Percentiles rank a stretch among this genome's conserved stretches.
Conservation (phyloP, 139 green algal genomes). For the Spirogloea muscicola region DNA sequence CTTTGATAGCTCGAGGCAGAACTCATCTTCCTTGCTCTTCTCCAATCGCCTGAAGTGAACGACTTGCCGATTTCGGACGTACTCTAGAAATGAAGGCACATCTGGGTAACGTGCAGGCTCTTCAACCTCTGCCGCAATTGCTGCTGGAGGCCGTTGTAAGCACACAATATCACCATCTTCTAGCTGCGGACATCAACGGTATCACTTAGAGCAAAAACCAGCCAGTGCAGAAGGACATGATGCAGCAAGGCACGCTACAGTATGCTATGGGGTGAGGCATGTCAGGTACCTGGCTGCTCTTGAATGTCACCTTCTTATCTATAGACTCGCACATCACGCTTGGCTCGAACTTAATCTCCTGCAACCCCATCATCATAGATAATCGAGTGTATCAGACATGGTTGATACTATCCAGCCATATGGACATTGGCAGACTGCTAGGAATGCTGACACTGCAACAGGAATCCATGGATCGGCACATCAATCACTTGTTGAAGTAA, state of each 20-base stretch:
- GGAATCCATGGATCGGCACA: too few relatives aligned
- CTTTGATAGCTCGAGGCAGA: conserved; percentile 80
- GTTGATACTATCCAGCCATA: too few relatives aligned
- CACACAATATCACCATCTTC: conserved; percentile 86
- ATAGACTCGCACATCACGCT: conserved; percentile 69
- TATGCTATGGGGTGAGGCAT: too few relatives aligned
- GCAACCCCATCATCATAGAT: too few relatives aligned
- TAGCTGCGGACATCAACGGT: conserved; percentile 51
- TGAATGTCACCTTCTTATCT: conserved; percentile 47
- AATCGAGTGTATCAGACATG: too few relatives aligned
- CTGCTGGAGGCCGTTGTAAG: conserved; percentile 59
- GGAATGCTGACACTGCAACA: too few relatives aligned
- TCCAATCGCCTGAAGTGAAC: conserved; percentile 68
- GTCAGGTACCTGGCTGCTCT: conserved; percentile 37
- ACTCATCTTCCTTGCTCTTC: conserved; percentile 58
- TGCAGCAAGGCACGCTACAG: too few relatives aligned
- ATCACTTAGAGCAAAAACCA: too few relatives aligned
- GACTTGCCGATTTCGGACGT: conserved; percentile 58
- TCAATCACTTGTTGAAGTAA: too few relatives aligned
- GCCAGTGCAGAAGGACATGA: too few relatives aligned
- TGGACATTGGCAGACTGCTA: too few relatives aligned
- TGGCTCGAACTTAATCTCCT: conserved; percentile 88
- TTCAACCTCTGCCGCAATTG: conserved; percentile 10
- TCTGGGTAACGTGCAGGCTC: conserved; percentile 47
- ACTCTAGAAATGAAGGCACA: conserved; percentile 64